A percentile compares a stretch with the other conserved stretches of the same genome.
phyloP scores from a whole-genome alignment of 192 early-diverging fungal species.

The Coemansia sp. region DNA sequence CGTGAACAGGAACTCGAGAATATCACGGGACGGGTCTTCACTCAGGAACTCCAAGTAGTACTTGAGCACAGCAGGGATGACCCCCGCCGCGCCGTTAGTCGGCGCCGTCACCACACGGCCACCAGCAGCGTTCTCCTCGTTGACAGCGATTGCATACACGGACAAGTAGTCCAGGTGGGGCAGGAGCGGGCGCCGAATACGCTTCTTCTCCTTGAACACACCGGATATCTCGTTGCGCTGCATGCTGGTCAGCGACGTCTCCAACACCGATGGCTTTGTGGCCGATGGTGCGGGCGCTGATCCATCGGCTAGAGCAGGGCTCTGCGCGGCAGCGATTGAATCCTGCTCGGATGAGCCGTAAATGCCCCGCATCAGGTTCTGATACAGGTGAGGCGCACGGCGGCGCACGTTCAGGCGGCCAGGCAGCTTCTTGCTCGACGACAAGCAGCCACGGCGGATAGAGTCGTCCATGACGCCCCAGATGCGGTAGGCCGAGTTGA shows the following conservation, averaged over 20 bases:
- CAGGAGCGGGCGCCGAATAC: slow-evolving; percentile 44
- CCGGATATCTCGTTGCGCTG: slow-evolving; percentile 40
- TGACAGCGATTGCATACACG: slow-evolving; percentile 92
- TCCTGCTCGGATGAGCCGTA: slow-evolving; percentile 44
- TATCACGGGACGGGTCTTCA: slow-evolving; percentile 73
- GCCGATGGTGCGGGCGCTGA: background rate
- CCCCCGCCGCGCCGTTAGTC: slow-evolving; percentile 93
- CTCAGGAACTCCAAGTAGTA: slow-evolving; percentile 95
- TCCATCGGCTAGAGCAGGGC: slow-evolving; percentile 14
- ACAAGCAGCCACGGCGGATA: slow-evolving; percentile 68
- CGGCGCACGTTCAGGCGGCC: slow-evolving; percentile 75
- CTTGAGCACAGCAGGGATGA: slow-evolving; percentile 90
- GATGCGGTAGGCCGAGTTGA: slow-evolving; percentile 64
- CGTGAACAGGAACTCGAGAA: slow-evolving; percentile 88
- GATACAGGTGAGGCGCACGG: slow-evolving; percentile 80
- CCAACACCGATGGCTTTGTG: slow-evolving; percentile 8
- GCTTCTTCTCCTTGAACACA: slow-evolving; percentile 36
- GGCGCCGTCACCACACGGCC: slow-evolving; percentile 89
- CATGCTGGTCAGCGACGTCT: slow-evolving; percentile 28
- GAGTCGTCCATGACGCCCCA: slow-evolving; percentile 93
- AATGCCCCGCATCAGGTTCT: slow-evolving; percentile 76
- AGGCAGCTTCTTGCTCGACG: slow-evolving; percentile 60
- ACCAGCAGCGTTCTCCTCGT: slow-evolving; percentile 83
- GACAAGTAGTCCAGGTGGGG: slow-evolving; percentile 89
- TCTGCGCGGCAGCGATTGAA: slow-evolving; percentile 7